Base-by-base conservation (phyloP, 139 green algal genomes). In the Asterochloris sp. region DNA sequence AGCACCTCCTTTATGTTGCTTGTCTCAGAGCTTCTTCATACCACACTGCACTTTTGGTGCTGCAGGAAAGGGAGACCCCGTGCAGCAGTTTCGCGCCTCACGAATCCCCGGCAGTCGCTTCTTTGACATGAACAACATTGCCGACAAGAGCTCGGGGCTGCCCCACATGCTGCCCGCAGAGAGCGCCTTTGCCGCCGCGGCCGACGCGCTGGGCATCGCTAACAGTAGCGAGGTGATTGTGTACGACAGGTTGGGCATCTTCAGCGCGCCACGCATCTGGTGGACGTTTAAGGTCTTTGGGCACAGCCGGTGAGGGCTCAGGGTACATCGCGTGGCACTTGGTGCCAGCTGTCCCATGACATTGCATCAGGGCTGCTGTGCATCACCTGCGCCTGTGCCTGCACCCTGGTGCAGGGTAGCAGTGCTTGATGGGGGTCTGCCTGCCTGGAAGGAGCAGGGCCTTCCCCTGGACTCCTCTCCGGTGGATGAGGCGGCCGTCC, bases 371-470 rank as follows among this genome's bases (percentile, higher is more conserved):
- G 38, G 38, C 38, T 54, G 38, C 38, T 54, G 38, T 54, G 38
- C 38, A 6, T 54, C 38, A 54, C 38, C 6, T 54, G 6, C 38
- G 6, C 38, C 38, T 54, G 38, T 54, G 38, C 38, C 38, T 54
- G 38, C 6, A 54, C n/a, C 38, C 4, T 6, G 38, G 13, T 68
- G 29, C 83, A 94, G 90, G 66, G 94, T 98, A 28, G 86, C 88
- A 0, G 96, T 99, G 74, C 83, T 99, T 74, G 90, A 98, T 76
- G 96, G 96, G 12, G 96, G 96, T 19, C 82, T 97, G 19, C 96
- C 94, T 9, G 92, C 89, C 0, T 99, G 94, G 93, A 76, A 88
- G 24, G 87, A 86, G 9, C 74, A 79, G 11, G 91, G 89, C 8
- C 76, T 89, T 8, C 83, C 84, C 0, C 19, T 95, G 10, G 91